Evolutionary conservation across 2,329 filamentous ascomycete species (phyloP), one percentile per base, ranked within the genome.

Genomic region (Cryphonectria carpinicola): DNA sequence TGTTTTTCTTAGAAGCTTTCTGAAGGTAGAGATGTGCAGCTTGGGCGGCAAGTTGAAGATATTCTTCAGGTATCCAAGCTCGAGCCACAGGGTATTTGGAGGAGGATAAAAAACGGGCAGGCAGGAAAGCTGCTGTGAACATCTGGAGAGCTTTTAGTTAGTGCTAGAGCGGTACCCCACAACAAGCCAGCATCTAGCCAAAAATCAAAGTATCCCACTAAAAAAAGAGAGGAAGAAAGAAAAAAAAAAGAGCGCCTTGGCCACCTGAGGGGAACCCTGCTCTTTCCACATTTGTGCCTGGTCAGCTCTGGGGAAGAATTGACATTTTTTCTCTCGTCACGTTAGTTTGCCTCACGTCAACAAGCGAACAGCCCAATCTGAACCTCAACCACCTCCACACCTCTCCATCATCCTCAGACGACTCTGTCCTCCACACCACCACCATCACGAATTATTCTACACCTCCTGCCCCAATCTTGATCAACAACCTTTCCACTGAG

Each of bases 251-350:
- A 43, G 37, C n/a, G n/a, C 37, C n/a, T 25, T 64, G 37, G 61
- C 61, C 37, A 41, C 61, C 41, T 64, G 61, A 64, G 61, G 61
- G 61, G 61, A 64, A 64, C 61, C 61, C 61, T 64, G 61, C 39
- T 64, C 61, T 64, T 64, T 64, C 61, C 61, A 64, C 61, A 64
- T 64, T 64, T 64, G 61, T 64, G 61, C 61, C 61, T 64, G 61
- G 41, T 39, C 61, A 64, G 61, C 61, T 64, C 61, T 46, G 37
- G 61, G 61, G 61, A 43, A 64, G 37, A 43, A 64, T 64, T 64
- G 37, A 64, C 61, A 64, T 64, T 64, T 64, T 64, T 64, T 64
- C 61, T 46, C 61, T 43, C n/a, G 39, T 64, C 61, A 64, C 61
- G 61, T 46, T 64, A 14, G n/a, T 28, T 63, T 25, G 61, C 61